Evolutionary conservation across 192 early-diverging fungal genomes (phyloP).

Genomic region (Paraglomus brasilianum): DNA sequence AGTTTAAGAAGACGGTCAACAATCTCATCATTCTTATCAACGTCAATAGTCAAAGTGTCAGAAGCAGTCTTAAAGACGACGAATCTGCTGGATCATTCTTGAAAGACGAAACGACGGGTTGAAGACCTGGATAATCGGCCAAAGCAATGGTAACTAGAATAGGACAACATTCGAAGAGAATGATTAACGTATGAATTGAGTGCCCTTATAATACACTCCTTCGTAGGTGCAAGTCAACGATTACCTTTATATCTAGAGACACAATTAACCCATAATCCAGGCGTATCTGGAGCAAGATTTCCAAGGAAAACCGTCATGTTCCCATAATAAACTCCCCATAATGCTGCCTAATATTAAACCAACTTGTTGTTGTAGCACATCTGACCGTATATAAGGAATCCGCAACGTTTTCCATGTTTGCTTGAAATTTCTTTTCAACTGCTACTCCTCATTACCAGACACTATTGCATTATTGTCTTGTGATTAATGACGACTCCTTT

Average conservation of each 20-base stretch:
- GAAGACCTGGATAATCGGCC: conserved; percentile 68
- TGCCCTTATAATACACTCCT: conserved; percentile 12
- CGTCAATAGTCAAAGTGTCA: conserved; percentile 63
- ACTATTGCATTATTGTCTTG: conserved; percentile 71
- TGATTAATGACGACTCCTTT: conserved; percentile 83
- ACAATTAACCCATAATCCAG: conserved; percentile 69
- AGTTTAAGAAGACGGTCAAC: conserved; percentile 43
- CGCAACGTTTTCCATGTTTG: background rate
- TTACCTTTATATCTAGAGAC: conserved; percentile 66
- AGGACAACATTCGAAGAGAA: background rate
- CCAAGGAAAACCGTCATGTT: conserved; percentile 65
- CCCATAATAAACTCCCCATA: conserved; percentile 71
- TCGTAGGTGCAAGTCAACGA: background rate
- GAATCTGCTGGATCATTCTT: conserved; percentile 58
- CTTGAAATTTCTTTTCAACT: background rate
- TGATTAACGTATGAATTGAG: conserved; percentile 27
- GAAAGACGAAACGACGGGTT: conserved; percentile 54
- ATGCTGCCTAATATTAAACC: conserved; percentile 66
- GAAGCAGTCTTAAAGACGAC: conserved; percentile 56
- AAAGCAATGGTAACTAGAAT: conserved; percentile 61
- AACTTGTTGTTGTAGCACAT: conserved; percentile 76
- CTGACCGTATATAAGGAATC: conserved; percentile 28
- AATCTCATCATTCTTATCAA: conserved; percentile 53
- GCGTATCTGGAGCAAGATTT: conserved; percentile 58
- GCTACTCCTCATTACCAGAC: conserved; percentile 42